phyloP scores from a whole-genome alignment of 192 early-diverging fungal genomes.

The Spinellus fusiger region DNA sequence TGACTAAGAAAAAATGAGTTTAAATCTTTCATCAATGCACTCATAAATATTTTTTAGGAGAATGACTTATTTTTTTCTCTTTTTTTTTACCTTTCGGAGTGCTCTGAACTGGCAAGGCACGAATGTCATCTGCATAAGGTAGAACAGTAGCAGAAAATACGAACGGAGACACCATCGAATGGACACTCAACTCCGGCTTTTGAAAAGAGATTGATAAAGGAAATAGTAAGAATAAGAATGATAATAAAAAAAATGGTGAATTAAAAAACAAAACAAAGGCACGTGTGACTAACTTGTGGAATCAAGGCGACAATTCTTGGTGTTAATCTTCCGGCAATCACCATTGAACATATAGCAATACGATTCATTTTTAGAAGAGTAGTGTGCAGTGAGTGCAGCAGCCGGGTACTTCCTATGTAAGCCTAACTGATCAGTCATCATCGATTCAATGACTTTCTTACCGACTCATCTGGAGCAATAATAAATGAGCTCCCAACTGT shows the following conservation, averaged over 20 bases:
- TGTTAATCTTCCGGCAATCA: not conserved
- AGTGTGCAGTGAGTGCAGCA: not conserved
- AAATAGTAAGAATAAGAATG: not conserved
- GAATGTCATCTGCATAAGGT: constrained; percentile 76
- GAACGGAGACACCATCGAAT: constrained; percentile 41
- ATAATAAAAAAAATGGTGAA: not conserved
- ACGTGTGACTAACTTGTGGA: not conserved
- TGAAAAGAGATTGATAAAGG: not conserved
- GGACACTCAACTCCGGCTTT: constrained; percentile 20
- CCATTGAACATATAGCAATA: not conserved
- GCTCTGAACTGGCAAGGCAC: constrained; percentile 32
- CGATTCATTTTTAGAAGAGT: not conserved
- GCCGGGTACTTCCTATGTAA: not conserved
- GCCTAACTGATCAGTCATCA: not conserved
- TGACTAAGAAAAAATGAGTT: not conserved
- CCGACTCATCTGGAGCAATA: constrained; percentile 72
- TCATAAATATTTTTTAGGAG: not conserved
- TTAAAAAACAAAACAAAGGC: not conserved
- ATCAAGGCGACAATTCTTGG: not conserved
- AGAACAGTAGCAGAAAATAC: constrained; percentile 63
- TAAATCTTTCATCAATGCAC: not conserved
- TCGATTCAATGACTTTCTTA: constrained; percentile 31
- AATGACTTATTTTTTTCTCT: not conserved
- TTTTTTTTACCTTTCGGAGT: constrained; percentile 10
- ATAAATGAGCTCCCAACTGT: constrained; percentile 64